These are phyloP conservation scores for Globisporangium paroecandrum DNA, from an alignment of 352 stramenopile genomes.

Conservation along the genomic window DNA sequence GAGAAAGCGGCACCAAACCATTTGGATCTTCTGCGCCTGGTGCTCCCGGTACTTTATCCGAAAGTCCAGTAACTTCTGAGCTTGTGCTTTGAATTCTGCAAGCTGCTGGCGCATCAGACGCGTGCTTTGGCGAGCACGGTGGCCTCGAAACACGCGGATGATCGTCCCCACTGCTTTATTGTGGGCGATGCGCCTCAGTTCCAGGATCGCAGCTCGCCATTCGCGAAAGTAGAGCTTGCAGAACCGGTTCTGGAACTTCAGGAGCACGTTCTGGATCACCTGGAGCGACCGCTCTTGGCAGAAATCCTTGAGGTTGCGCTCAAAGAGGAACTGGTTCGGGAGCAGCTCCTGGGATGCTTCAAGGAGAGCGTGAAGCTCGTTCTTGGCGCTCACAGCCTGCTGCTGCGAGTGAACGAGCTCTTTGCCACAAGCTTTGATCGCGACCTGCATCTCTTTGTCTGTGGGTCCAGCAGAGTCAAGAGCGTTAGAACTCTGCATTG, in stretches of 20 bases:
- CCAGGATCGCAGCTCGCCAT: conserved; percentile 26
- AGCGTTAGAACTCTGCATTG: background rate
- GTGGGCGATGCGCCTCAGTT: conserved; percentile 28
- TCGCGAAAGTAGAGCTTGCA: conserved; percentile 39
- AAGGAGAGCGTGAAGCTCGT: conserved; percentile 30
- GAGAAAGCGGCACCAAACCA: conserved; percentile 39
- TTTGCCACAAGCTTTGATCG: conserved; percentile 17
- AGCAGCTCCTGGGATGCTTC: conserved; percentile 33
- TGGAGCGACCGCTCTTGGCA: conserved; percentile 41
- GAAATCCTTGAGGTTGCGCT: conserved; percentile 41
- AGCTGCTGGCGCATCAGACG: conserved; percentile 28
- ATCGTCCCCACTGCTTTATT: conserved; percentile 30
- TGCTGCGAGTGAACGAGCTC: conserved; percentile 27
- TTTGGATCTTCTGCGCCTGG: conserved; percentile 49
- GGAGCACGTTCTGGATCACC: conserved; percentile 38
- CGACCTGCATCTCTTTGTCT: conserved; percentile 24
- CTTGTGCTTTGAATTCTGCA: conserved; percentile 23
- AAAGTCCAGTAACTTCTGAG: conserved; percentile 31
- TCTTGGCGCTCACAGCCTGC: conserved; percentile 15
- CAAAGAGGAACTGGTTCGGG: conserved; percentile 55
- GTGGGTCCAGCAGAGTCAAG: background rate
- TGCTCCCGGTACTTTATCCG: conserved; percentile 39
- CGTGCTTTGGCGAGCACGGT: conserved; percentile 27
- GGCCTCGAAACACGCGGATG: conserved; percentile 38
- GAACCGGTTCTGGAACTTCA: conserved; percentile 51